phyloP scores from a whole-genome alignment of 345 rosid species.

The Brassica cretica region DNA sequence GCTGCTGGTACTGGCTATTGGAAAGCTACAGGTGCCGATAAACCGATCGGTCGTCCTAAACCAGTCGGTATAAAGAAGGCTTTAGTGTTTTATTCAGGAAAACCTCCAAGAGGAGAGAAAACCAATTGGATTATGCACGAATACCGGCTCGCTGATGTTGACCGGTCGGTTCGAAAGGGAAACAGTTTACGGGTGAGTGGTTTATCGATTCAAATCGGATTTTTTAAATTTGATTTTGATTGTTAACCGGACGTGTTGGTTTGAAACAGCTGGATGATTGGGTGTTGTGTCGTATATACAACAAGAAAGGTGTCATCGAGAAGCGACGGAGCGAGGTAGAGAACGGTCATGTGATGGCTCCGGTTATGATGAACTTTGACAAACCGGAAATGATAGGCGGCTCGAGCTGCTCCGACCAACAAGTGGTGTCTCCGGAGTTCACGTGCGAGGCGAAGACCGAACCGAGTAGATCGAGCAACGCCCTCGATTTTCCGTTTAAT shows the following conservation, averaged over 20 bases:
- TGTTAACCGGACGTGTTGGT: slow-evolving; percentile 25
- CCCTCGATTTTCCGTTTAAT: slow-evolving; percentile 43
- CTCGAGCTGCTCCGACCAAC: slow-evolving; percentile 85
- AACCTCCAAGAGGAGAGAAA: slow-evolving; percentile 84
- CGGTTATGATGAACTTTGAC: slow-evolving; percentile 13
- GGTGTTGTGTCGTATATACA: slow-evolving; percentile 94
- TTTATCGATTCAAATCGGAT: not conserved
- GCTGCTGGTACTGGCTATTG: slow-evolving; percentile 91
- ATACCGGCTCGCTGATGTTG: slow-evolving; percentile 88
- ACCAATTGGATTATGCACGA: slow-evolving; percentile 99
- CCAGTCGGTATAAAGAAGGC: slow-evolving; percentile 88
- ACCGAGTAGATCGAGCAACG: slow-evolving; percentile 47
- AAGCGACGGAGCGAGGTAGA: slow-evolving; percentile 38
- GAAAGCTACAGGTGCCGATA: slow-evolving; percentile 99
- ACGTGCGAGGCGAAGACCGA: slow-evolving; percentile 82
- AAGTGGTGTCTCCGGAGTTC: slow-evolving; percentile 78
- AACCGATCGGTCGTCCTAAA: slow-evolving; percentile 83
- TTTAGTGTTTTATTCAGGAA: slow-evolving; percentile 83
- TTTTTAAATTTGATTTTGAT: not conserved
- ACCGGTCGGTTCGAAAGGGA: slow-evolving; percentile 78
- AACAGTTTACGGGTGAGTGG: slow-evolving; percentile 74
- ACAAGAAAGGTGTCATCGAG: slow-evolving; percentile 82
- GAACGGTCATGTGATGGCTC: slow-evolving; percentile 28
- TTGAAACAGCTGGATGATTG: slow-evolving; percentile 89
- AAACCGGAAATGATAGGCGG: slow-evolving; percentile 41